Base-by-base conservation (phyloP, 768 basidiomycete genomes). In the Psilocybe subaeruginosa region DNA sequence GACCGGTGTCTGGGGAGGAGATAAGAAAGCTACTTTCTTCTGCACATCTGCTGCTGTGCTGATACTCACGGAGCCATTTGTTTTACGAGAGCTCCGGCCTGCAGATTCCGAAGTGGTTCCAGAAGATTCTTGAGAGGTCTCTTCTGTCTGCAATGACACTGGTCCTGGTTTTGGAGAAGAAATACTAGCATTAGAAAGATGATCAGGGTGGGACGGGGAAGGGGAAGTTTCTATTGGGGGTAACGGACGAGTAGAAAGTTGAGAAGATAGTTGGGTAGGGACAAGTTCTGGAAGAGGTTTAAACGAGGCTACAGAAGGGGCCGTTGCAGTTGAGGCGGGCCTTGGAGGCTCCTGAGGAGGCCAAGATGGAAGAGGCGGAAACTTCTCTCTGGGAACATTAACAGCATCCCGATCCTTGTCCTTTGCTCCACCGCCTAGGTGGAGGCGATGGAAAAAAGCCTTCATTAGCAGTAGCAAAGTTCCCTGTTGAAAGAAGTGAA, bases 1-100 rank as follows among this genome's bases (percentile, higher is more conserved):
- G 41, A 79, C 74, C 30, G 89, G 90, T 12, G 91, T 90, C 29
- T 88, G 89, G 19, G 90, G 86, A 52, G 92, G 91, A 30, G 91
- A 92, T 68, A 91, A 82, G 76, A 95, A 95, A 29, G 92, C 93
- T 48, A 95, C 93, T 77, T 93, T 93, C 81, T 95, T 95, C 69
- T 84, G 85, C 33, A 84, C 78, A 65, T 90, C 89, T 63, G 73
- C 73, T 50, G 72, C 61, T 23, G 71, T 68, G 47, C 64, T 66
- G 8, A 69, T 71, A 39, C 63, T 68, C 29, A 70, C 58, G 16
- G 72, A 66, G 23, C 66, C 68, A 66, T 76, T 77, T 31, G 73
- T 68, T 64, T 81, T 81, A 57, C 77, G 74, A n/a, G 76, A 72
- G 56, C 70, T 75, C 35, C 73, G 72, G 0, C 64, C 67, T 11